These are phyloP conservation scores for Quercus lobata DNA, from an alignment of 331 rosid genomes.

Conservation along the genomic window DNA sequence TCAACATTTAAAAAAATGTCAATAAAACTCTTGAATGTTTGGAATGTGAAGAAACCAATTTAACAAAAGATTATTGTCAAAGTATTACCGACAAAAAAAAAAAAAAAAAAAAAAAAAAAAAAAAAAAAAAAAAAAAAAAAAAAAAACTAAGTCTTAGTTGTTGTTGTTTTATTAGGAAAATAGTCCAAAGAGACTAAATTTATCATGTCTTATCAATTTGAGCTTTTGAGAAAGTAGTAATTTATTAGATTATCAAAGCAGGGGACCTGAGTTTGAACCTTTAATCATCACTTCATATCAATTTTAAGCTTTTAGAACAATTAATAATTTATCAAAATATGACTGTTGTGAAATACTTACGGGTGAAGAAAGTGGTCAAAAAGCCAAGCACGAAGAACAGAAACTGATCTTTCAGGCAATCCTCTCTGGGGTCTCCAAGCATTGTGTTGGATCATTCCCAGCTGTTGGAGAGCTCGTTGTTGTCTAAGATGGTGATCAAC, in stretches of 20 bases:
- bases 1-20: neutral
- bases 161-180: too few relatives aligned
- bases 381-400: slow-evolving; percentile 98
- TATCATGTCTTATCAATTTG: too few relatives aligned
- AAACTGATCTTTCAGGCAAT: slow-evolving; percentile 92
- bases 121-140: too few relatives aligned
- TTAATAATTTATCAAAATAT: neutral
- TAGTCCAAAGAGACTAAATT: too few relatives aligned
- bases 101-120: too few relatives aligned
- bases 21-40: neutral
- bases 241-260: too few relatives aligned
- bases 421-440: slow-evolving; percentile 99
- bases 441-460: slow-evolving; percentile 94
- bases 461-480: slow-evolving; percentile 85
- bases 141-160: neutral
- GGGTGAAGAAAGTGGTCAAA: slow-evolving; percentile 98
- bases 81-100: too few relatives aligned
- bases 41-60: neutral
- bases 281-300: too few relatives aligned
- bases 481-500: slow-evolving; percentile 87
- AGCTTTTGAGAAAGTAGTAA: too few relatives aligned
- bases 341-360: slow-evolving; percentile 35
- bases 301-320: too few relatives aligned
- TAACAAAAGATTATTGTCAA: neutral
- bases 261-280: too few relatives aligned